Percentiles rank a stretch among this genome's conserved stretches.
Conservation (phyloP, 2,329 filamentous ascomycete genomes). For the Ophiostoma perfectum region DNA sequence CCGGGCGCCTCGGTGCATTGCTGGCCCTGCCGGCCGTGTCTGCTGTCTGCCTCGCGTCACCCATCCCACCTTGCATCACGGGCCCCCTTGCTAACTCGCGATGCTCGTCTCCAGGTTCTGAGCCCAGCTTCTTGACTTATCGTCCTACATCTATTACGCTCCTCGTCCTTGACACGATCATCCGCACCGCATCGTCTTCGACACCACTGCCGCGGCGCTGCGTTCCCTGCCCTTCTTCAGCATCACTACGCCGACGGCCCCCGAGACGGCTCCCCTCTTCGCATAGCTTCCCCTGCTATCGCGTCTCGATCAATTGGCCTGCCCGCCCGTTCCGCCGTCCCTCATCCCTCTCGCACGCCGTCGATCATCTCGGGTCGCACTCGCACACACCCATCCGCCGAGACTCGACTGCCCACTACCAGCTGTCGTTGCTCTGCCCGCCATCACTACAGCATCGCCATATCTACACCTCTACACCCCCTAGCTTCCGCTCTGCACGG, state of each 20-base stretch:
- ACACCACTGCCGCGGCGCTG: not conserved
- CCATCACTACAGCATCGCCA: constrained; percentile 2
- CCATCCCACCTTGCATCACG: constrained; percentile 5
- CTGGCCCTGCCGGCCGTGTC: not conserved
- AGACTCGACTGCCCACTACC: not conserved
- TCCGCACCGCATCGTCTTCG: not conserved
- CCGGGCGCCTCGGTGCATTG: no score
- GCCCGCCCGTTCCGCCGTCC: not conserved
- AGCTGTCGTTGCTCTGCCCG: not conserved
- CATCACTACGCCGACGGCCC: constrained; percentile 5
- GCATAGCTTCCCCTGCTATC: not conserved
- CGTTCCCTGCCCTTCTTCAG: not conserved
- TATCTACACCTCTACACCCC: not conserved
- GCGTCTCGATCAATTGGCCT: not conserved
- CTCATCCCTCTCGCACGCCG: no score
- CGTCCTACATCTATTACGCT: not conserved
- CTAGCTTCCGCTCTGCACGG: not conserved
- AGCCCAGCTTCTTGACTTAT: not conserved
- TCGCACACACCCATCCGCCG: not conserved
- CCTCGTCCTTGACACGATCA: not conserved
- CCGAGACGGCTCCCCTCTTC: not conserved
- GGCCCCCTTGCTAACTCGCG: not conserved
- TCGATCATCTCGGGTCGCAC: no score
- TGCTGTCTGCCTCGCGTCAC: constrained; percentile 4
- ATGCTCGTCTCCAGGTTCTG: not conserved